Percentiles rank a stretch among this genome's conserved stretches.
Conservation (phyloP, 805 yeast species). For the Lachancea thermotolerans region DNA sequence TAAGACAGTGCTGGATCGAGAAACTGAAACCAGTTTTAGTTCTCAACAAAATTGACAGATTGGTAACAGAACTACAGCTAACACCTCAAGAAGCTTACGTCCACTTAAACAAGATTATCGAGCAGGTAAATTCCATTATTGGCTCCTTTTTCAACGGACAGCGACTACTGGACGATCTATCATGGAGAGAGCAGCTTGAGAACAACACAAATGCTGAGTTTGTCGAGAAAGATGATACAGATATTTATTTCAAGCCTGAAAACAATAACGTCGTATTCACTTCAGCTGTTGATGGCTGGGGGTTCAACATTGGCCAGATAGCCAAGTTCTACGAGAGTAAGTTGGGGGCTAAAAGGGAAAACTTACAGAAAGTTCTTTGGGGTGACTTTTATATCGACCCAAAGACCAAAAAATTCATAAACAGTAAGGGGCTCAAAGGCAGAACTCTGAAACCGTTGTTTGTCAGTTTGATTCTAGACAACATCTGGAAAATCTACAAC, state of each 20-base stretch:
- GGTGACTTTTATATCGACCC: constrained; percentile 90
- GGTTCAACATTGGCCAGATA: constrained; percentile 83
- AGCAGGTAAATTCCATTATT: constrained; percentile 90
- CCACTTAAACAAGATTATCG: constrained; percentile 72
- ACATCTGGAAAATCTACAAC: constrained; percentile 86
- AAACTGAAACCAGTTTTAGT: constrained; percentile 82
- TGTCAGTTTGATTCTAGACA: constrained; percentile 80
- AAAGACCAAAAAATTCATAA: constrained; percentile 76
- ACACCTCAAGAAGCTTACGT: constrained; percentile 78
- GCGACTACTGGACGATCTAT: constrained; percentile 78
- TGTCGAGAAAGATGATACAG: constrained; percentile 72
- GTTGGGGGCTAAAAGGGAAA: constrained; percentile 74
- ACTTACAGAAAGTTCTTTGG: constrained; percentile 84
- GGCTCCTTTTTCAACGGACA: constrained; percentile 93
- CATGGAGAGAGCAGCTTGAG: constrained; percentile 63
- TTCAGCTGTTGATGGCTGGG: constrained; percentile 96
- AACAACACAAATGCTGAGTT: constrained; percentile 42
- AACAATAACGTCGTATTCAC: constrained; percentile 87
- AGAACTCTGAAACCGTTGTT: constrained; percentile 69
- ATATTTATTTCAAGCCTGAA: constrained; percentile 80
- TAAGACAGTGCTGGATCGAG: constrained; percentile 94
- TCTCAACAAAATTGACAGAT: constrained; percentile 83
- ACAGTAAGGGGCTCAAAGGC: constrained; percentile 57
- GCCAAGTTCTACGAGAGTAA: constrained; percentile 80
- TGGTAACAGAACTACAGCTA: constrained; percentile 73